Evolutionary conservation across 306 rosid species (phyloP).

Genomic region (Trifolium repens): DNA sequence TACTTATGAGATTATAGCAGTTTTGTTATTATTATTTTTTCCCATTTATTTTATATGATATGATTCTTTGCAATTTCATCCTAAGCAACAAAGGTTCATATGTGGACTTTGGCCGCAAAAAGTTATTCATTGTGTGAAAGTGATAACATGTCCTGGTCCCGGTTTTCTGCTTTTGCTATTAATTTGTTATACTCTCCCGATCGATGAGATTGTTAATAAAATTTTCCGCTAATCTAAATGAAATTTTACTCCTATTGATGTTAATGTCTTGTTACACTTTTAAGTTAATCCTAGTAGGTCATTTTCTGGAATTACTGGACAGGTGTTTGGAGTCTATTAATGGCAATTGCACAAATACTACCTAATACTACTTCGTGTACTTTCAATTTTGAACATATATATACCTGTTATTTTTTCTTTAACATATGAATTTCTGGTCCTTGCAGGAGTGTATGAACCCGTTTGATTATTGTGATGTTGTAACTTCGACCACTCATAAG

Average conservation of each 20-base stretch:
- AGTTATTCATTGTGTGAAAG: neutral
- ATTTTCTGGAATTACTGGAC: constrained; percentile 11
- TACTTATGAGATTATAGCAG: neutral
- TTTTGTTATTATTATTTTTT: neutral
- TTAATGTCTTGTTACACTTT: constrained; percentile 4
- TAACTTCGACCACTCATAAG: constrained; percentile 97
- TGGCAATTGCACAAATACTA: neutral
- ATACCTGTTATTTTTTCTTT: constrained; percentile 4
- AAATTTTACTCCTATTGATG: neutral
- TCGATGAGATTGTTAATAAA: too few species aligned
- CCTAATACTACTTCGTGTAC: neutral
- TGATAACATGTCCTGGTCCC: neutral
- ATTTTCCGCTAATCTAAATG: neutral
- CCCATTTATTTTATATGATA: neutral
- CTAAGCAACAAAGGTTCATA: constrained; percentile 3
- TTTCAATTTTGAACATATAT: constrained; percentile 14
- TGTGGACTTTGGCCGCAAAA: neutral
- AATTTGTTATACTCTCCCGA: too few species aligned
- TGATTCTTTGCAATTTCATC: neutral
- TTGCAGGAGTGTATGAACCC: constrained; percentile 85
- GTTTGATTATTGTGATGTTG: constrained; percentile 92
- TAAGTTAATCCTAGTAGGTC: neutral
- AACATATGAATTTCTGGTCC: constrained; percentile 26
- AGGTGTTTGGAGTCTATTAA: neutral
- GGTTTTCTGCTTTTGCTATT: too few species aligned